These are phyloP conservation scores for Paxillus involutus DNA, from an alignment of 768 basidiomycete species.

Conservation along the genomic window DNA sequence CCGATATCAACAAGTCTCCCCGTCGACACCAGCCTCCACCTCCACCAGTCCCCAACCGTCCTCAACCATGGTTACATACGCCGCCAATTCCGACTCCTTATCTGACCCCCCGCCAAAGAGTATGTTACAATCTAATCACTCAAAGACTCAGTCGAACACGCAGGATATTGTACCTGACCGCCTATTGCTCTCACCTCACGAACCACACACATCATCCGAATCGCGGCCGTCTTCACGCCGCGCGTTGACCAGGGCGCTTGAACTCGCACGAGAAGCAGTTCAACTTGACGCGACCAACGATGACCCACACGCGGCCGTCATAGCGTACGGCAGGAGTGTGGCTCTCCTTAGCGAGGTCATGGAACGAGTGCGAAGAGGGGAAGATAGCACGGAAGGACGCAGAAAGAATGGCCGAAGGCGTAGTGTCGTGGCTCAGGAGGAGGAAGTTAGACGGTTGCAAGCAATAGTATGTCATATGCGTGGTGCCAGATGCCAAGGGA, in stretches of 20 bases:
- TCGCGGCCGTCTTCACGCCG: conserved; percentile 73
- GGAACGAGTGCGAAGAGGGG: conserved; percentile 85
- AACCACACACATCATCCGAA: conserved; percentile 45
- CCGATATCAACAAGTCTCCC: conserved; percentile 33
- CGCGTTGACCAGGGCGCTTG: conserved; percentile 82
- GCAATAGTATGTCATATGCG: conserved; percentile 71
- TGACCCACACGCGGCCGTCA: conserved; percentile 85
- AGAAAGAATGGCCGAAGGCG: conserved; percentile 61
- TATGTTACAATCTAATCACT: conserved; percentile 36
- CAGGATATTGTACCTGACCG: conserved; percentile 46
- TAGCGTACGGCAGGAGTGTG: conserved; percentile 85
- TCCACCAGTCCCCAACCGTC: conserved; percentile 28
- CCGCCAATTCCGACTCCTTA: conserved; percentile 43
- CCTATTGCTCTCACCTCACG: conserved; percentile 41
- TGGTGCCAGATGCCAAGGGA: conserved; percentile 8
- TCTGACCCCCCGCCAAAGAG: conserved; percentile 60
- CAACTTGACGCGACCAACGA: conserved; percentile 85
- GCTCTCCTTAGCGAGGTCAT: conserved; percentile 88
- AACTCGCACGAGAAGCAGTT: conserved; percentile 88
- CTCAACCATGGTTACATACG: conserved; percentile 24
- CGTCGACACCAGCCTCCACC: conserved; percentile 22
- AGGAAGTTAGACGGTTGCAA: conserved; percentile 82
- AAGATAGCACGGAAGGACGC: conserved; percentile 73
- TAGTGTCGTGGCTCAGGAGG: conserved; percentile 87
- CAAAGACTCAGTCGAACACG: conserved; percentile 22